Conservation (phyloP, 352 stramenopile genomes). For the Elongisporangium senticosum region DNA sequence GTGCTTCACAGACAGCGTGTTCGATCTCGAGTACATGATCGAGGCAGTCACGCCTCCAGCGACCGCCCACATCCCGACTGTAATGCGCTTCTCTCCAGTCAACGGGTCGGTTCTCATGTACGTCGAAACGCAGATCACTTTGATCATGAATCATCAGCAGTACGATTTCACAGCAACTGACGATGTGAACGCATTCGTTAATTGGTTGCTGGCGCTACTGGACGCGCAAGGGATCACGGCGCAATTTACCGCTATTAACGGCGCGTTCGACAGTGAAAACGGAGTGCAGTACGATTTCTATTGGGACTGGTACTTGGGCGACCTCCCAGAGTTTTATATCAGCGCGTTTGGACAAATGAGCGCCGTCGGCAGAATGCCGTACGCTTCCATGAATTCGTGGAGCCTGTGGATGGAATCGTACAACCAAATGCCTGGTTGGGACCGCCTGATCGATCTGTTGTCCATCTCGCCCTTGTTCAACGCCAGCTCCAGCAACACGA, state of each 20-base stretch:
- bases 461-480: neutral
- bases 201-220: neutral
- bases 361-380: neutral
- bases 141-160: neutral
- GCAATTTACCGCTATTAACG: neutral
- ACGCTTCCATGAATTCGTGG: neutral
- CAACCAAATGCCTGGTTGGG: neutral
- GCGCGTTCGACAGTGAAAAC: neutral
- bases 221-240: neutral
- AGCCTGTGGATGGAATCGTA: neutral
- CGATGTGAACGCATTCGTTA: neutral
- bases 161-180: neutral
- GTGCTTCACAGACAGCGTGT: neutral
- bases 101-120: neutral
- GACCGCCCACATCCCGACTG: conserved; percentile 1
- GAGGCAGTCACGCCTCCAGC: conserved; percentile 1
- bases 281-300: neutral
- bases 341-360: neutral
- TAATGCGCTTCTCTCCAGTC: neutral
- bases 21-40: conserved; percentile 6
- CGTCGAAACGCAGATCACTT: neutral
- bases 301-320: neutral
- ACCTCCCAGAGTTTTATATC: neutral
- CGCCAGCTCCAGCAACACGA: neutral
- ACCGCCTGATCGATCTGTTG: neutral